These are phyloP conservation scores for Physocladia obscura DNA, from an alignment of 192 early-diverging fungal species.

Conservation along the genomic window DNA sequence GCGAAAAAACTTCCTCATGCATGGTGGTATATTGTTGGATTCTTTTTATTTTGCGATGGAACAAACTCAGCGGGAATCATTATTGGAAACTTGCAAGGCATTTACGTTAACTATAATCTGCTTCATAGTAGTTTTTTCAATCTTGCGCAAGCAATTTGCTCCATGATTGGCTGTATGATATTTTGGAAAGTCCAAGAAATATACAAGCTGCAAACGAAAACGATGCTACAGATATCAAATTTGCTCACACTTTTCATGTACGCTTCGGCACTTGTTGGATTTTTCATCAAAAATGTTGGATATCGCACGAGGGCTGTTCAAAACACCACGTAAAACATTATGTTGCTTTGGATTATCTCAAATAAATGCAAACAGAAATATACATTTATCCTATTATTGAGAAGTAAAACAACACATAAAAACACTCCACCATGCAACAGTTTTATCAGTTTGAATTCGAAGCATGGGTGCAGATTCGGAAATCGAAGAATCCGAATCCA, in stretches of 20 bases:
- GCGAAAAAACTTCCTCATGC: constrained; percentile 34
- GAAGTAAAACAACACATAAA: too few relatives aligned
- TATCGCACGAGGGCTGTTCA: constrained; percentile 14
- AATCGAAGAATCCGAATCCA: too few relatives aligned
- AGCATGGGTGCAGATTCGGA: too few relatives aligned
- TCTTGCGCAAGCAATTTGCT: constrained; percentile 33
- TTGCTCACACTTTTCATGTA: constrained; percentile 35
- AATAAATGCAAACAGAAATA: too few relatives aligned
- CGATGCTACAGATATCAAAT: constrained; percentile 39
- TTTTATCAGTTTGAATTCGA: too few relatives aligned
- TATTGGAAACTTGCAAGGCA: constrained; percentile 32
- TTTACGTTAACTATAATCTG: constrained; percentile 26
- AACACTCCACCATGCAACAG: too few relatives aligned
- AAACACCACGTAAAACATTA: too few relatives aligned
- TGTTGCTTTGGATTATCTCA: too few relatives aligned
- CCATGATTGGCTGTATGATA: constrained; percentile 39
- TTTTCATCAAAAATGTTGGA: constrained; percentile 22
- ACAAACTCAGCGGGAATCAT: constrained; percentile 29
- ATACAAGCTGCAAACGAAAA: constrained; percentile 38
- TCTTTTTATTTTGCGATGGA: constrained; percentile 42
- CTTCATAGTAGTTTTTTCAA: constrained; percentile 29
- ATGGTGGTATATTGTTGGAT: constrained; percentile 43
- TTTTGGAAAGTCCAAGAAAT: constrained; percentile 39
- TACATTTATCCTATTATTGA: too few relatives aligned
- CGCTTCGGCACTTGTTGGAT: constrained; percentile 40